Evolutionary conservation across 345 rosid species (phyloP).

Genomic region (Gossypium bickii): DNA sequence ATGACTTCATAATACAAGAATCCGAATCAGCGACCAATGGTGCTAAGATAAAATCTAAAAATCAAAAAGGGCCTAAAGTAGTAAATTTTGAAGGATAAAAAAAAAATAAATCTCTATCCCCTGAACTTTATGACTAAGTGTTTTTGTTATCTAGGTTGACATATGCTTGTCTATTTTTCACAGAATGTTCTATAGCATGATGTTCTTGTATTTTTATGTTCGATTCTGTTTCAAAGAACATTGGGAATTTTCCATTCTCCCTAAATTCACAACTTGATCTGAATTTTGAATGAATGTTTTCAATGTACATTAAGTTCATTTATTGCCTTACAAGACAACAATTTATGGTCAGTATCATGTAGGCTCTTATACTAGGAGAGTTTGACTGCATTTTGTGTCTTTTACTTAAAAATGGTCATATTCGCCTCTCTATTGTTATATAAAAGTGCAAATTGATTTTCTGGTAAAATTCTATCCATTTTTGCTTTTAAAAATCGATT

Average conservation of each 20-base stretch:
- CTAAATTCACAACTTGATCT: neutral
- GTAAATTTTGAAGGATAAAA: conserved; percentile 58
- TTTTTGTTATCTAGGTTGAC: neutral
- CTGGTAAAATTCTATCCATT: too few relatives aligned
- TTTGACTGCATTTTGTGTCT: too few relatives aligned
- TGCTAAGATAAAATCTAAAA: conserved; percentile 35
- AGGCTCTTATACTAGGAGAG: too few relatives aligned
- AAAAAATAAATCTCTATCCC: neutral
- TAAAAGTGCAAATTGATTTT: too few relatives aligned
- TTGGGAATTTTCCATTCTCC: neutral
- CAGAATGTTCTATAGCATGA: neutral
- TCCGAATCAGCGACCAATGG: conserved; percentile 19
- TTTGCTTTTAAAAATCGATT: too few relatives aligned
- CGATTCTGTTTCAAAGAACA: neutral
- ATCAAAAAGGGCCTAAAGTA: conserved; percentile 63
- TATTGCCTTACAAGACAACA: neutral
- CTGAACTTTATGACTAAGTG: neutral
- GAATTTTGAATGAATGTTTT: neutral
- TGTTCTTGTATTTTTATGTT: neutral
- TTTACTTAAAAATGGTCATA: too few relatives aligned
- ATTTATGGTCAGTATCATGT: too few relatives aligned
- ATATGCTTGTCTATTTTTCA: neutral
- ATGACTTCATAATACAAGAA: conserved; percentile 56
- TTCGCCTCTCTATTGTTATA: too few relatives aligned
- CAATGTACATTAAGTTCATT: neutral